Conservation (phyloP, 2,329 filamentous ascomycete genomes). For the Exophiala xenobiotica region DNA sequence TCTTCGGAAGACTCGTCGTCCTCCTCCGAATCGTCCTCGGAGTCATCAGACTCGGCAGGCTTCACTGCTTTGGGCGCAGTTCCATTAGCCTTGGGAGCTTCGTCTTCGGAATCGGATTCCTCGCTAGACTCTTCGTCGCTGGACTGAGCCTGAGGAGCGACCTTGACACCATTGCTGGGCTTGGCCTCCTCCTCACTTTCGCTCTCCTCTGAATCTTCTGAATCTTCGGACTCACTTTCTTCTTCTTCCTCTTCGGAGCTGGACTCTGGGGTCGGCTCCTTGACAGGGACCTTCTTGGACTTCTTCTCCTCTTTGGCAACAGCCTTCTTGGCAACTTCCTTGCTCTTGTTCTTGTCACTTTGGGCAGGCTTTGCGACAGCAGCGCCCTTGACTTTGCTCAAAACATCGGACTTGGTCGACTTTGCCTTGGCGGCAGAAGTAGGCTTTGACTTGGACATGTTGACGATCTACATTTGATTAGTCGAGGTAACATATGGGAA, state of each 20-base stretch:
- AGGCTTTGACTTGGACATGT: conserved; percentile 50
- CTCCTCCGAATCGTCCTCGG: conserved; percentile 23
- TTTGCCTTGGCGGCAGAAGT: conserved; percentile 48
- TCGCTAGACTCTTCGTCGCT: conserved; percentile 38
- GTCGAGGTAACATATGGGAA: conserved; percentile 3
- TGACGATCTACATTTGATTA: conserved; percentile 27
- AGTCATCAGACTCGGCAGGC: conserved; percentile 16
- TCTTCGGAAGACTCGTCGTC: conserved; percentile 34
- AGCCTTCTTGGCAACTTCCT: conserved; percentile 44
- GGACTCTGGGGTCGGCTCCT: conserved; percentile 37
- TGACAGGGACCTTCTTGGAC: conserved; percentile 46
- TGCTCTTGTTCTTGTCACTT: conserved; percentile 47
- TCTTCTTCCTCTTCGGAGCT: conserved; percentile 42
- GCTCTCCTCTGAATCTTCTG: too few relatives aligned
- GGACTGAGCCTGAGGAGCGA: conserved; percentile 35
- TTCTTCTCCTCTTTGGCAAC: conserved; percentile 43
- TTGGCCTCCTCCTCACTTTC: conserved; percentile 38
- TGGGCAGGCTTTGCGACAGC: conserved; percentile 47
- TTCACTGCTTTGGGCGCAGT: conserved; percentile 23
- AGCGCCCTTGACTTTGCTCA: conserved; percentile 50
- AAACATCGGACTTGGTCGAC: conserved; percentile 44
- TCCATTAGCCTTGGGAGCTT: conserved; percentile 24
- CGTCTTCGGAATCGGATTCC: conserved; percentile 32
- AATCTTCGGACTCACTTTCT: conserved; percentile 33
- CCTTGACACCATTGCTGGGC: conserved; percentile 37